Base-by-base conservation (phyloP, 192 early-diverging fungal species). In the Coemansia nantahalensis region DNA sequence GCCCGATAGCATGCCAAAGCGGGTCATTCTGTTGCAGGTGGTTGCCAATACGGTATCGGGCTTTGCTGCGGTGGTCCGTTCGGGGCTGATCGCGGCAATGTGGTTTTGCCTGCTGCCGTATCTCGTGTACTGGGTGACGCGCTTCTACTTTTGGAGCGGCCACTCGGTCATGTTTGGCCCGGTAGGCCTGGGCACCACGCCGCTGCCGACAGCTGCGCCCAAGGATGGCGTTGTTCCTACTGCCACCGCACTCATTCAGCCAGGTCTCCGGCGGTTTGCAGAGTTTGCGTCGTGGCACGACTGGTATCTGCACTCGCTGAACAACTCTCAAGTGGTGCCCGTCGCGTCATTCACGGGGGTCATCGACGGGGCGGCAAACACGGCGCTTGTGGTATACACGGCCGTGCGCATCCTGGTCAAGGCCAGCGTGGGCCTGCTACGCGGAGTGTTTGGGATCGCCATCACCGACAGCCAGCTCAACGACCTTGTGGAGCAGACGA, bases 31-130 rank as follows among this genome's bases (percentile, higher is more conserved):
- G 18, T 63, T 56, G 41, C 78, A 74, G 30, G 79, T 83, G 48
- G 44, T 81, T 16, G 35, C 70, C 17, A 79, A 82, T 21, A 75
- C 69, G 33, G 35, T 67, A 5, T 46, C 43, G 30, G 67, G 74
- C 1, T 52, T 84, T 11, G 42, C 83, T 15, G 38, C 46, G 15
- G 56, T 68, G 5, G 44, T 79, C 17, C 54, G 94, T 14, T 69
- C 82, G n/a, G 33, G 86, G 1, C 46, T 92, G 8, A 88, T 92
- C 1, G 54, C 66, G 10, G 62, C 59, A 15, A 78, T 90, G 39
- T 97, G 94, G 94, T 77, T 92, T 26, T 78, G 90, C 13, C 50
- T 83, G 39, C 77, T 97, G 23, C 94, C 94, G 13, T 90, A 88
- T 45, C 62, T 86, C 33, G 84, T 90, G 2, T 80, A 90, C 32